phyloP scores from a whole-genome alignment of 305 asterid species.

The Fraxinus nigra region DNA sequence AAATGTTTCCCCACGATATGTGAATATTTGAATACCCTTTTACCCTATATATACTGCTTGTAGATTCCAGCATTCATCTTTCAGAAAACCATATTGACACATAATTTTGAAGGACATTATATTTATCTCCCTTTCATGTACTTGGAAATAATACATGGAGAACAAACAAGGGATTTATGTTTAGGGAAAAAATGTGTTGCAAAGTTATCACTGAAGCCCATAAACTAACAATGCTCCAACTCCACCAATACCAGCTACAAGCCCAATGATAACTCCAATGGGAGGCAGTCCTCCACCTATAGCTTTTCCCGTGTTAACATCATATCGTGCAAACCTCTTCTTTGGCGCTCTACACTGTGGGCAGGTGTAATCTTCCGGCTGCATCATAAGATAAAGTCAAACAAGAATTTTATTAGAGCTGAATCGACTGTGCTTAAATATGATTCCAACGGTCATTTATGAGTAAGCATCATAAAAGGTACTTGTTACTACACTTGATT shows the following conservation, averaged over 20 bases:
- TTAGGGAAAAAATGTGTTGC: background rate
- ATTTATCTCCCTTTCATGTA: background rate
- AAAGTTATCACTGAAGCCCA: slow-evolving; percentile 62
- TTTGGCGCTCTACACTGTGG: slow-evolving; percentile 94
- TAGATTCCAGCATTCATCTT: background rate
- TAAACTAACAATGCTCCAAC: slow-evolving; percentile 74
- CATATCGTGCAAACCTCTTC: slow-evolving; percentile 89
- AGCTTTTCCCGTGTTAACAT: slow-evolving; percentile 75
- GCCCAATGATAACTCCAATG: slow-evolving; percentile 78
- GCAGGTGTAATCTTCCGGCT: slow-evolving; percentile 83
- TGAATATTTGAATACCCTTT: background rate
- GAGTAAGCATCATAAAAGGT: background rate
- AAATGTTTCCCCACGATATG: background rate
- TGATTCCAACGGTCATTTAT: background rate
- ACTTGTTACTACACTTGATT: background rate
- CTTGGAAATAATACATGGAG: background rate
- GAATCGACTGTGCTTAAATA: background rate
- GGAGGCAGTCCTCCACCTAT: slow-evolving; percentile 89
- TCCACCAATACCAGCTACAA: slow-evolving; percentile 73
- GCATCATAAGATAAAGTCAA: slow-evolving; percentile 14
- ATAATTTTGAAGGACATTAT: background rate
- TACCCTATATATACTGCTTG: background rate
- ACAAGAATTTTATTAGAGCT: background rate
- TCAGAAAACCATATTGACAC: background rate
- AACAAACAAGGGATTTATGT: background rate